These are phyloP conservation scores for Hypoxylon crocopeplum DNA, from an alignment of 495 filamentous ascomycete genomes.

Conservation along the genomic window DNA sequence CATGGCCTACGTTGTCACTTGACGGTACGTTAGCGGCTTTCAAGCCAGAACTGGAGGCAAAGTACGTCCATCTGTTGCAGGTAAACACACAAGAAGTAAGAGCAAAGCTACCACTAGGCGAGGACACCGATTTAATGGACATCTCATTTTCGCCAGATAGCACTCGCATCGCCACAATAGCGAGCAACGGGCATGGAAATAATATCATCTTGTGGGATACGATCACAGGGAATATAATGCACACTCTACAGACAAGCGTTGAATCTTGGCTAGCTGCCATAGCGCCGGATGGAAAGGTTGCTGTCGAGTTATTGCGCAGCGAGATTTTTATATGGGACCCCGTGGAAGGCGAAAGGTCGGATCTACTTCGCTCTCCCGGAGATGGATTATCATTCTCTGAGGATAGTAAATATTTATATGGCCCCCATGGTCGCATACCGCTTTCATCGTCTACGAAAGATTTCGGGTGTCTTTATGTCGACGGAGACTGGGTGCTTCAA, in stretches of 20 bases:
- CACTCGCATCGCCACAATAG: neutral
- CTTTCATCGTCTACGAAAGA: neutral
- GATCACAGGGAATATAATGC: neutral
- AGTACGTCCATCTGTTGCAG: neutral
- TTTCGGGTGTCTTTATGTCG: conserved; percentile 4
- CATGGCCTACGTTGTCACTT: neutral
- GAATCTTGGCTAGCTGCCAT: neutral
- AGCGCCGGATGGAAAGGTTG: neutral
- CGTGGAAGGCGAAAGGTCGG: neutral
- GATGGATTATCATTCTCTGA: neutral
- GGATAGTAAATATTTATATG: neutral
- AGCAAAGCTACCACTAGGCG: neutral
- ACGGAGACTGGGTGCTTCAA: conserved; percentile 6
- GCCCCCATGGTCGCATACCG: neutral
- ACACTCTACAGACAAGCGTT: neutral
- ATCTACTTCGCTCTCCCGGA: neutral
- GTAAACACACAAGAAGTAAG: neutral
- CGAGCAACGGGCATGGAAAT: neutral
- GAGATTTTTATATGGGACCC: conserved; percentile 1
- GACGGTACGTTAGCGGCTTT: neutral
- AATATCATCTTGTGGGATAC: neutral
- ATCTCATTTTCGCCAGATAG: neutral
- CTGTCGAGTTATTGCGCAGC: neutral
- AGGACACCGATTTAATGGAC: neutral
- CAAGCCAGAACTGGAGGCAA: neutral